A percentile compares a stretch with the other conserved stretches of the same genome.
Evolutionary conservation across 768 basidiomycete genomes (phyloP).

Genomic region (Kwoniella bestiolae): DNA sequence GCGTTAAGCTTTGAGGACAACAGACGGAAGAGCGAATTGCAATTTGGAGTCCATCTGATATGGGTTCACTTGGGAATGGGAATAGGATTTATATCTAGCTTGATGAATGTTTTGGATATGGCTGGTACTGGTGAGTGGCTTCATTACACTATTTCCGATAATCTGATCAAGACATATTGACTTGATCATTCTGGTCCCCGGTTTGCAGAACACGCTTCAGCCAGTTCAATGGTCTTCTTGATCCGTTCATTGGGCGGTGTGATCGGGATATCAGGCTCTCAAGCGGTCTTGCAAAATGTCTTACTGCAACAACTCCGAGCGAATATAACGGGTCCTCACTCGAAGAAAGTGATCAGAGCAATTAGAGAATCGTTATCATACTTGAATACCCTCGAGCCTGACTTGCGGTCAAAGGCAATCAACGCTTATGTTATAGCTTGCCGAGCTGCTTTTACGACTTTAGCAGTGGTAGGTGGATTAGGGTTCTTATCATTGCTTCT

Average conservation of each 20-base stretch:
- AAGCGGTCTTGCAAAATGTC: conserved; percentile 31
- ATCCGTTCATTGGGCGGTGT: conserved; percentile 29
- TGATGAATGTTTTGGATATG: conserved; percentile 25
- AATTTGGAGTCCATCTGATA: conserved; percentile 20
- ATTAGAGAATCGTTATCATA: conserved; percentile 27
- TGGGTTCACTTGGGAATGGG: conserved; percentile 37
- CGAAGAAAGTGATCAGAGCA: conserved; percentile 15
- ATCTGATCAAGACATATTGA: too few relatives aligned
- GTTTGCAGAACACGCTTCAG: conserved; percentile 28
- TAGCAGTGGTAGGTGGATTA: conserved; percentile 21
- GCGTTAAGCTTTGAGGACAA: conserved; percentile 20
- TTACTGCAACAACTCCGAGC: conserved; percentile 16
- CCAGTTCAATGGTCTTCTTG: conserved; percentile 29
- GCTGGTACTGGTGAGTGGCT: conserved; percentile 18
- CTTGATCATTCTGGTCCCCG: neutral
- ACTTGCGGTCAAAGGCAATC: conserved; percentile 1
- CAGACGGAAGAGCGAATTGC: conserved; percentile 14
- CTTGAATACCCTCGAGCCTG: conserved; percentile 12
- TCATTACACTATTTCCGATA: too few relatives aligned
- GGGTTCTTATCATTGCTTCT: conserved; percentile 4
- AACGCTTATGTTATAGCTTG: conserved; percentile 20
- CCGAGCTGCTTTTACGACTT: conserved; percentile 18
- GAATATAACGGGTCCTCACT: conserved; percentile 10
- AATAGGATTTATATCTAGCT: conserved; percentile 32
- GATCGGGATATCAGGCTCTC: conserved; percentile 27